phyloP scores from a whole-genome alignment of 352 stramenopile genomes.

The Phytophthora palmivora region DNA sequence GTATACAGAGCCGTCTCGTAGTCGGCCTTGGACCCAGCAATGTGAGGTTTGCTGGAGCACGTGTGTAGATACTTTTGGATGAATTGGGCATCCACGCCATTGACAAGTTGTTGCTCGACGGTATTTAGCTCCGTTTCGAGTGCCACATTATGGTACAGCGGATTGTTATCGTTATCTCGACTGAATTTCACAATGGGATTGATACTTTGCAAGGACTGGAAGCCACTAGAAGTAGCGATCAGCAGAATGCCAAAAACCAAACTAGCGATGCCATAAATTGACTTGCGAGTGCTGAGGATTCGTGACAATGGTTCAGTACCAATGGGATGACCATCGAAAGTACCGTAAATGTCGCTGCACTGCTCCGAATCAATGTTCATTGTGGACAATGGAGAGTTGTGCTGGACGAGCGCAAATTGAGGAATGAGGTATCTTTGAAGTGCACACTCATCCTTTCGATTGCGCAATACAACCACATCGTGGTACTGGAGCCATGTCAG shows the following conservation, averaged over 20 bases:
- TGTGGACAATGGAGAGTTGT: slow-evolving; percentile 1
- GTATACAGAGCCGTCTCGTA: slow-evolving; percentile 65
- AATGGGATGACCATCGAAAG: slow-evolving; percentile 39
- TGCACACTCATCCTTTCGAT: slow-evolving; percentile 13
- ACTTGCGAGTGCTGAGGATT: background rate
- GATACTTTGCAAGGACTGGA: slow-evolving; percentile 11
- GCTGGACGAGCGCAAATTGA: slow-evolving; percentile 14
- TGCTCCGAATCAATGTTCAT: slow-evolving; percentile 33
- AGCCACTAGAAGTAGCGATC: slow-evolving; percentile 17
- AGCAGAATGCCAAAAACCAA: slow-evolving; percentile 42
- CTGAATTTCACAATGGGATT: slow-evolving; percentile 12
- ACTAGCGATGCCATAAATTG: slow-evolving; percentile 30
- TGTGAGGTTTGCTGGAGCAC: slow-evolving; percentile 57
- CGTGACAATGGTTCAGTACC: slow-evolving; percentile 2
- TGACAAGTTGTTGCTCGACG: slow-evolving; percentile 40
- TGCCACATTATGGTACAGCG: slow-evolving; percentile 23
- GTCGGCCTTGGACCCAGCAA: slow-evolving; percentile 50
- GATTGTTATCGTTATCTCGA: background rate
- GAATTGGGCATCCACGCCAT: slow-evolving; percentile 32
- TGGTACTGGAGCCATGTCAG: no score
- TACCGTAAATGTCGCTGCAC: slow-evolving; percentile 53
- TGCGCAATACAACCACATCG: no score
- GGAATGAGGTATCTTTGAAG: slow-evolving; percentile 18
- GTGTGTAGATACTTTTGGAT: slow-evolving; percentile 54
- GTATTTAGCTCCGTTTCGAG: slow-evolving; percentile 26